Percentiles rank a stretch among this genome's conserved stretches.
Evolutionary conservation across 2,329 filamentous ascomycete species (phyloP).

Genomic region (Dactylellina parvicollis): DNA sequence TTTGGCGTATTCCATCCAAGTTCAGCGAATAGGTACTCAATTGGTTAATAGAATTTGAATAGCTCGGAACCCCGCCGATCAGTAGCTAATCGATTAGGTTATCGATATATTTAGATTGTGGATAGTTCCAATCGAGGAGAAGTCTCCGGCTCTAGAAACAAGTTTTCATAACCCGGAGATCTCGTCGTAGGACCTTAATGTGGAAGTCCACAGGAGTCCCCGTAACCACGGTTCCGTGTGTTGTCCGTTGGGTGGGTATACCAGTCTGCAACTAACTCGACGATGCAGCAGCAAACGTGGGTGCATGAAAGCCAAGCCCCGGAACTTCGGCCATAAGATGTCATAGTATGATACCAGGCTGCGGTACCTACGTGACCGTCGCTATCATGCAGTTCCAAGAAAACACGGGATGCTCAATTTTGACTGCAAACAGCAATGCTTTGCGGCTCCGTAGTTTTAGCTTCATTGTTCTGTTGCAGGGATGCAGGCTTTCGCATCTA

Average conservation of each 20-base stretch:
- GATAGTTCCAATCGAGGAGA: too few relatives aligned
- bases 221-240: background rate
- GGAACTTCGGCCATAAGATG: background rate
- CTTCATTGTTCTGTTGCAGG: background rate
- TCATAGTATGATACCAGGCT: background rate
- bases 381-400: background rate
- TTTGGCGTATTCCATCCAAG: too few relatives aligned
- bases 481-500: slow-evolving; percentile 36
- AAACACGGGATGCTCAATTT: background rate
- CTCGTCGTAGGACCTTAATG: background rate
- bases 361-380: background rate
- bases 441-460: background rate
- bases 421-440: slow-evolving; percentile 14
- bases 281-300: background rate
- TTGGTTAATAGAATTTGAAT: too few relatives aligned
- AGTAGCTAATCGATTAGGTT: too few relatives aligned
- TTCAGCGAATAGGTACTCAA: too few relatives aligned
- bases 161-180: background rate
- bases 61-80: too few relatives aligned
- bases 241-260: too few relatives aligned
- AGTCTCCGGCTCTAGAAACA: too few relatives aligned
- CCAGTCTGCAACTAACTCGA: too few relatives aligned
- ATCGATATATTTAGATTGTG: too few relatives aligned
- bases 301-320: background rate
- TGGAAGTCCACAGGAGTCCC: background rate